Conservation (phyloP, 73 alveolate genomes). For the Tetrahymena malaccensis region DNA sequence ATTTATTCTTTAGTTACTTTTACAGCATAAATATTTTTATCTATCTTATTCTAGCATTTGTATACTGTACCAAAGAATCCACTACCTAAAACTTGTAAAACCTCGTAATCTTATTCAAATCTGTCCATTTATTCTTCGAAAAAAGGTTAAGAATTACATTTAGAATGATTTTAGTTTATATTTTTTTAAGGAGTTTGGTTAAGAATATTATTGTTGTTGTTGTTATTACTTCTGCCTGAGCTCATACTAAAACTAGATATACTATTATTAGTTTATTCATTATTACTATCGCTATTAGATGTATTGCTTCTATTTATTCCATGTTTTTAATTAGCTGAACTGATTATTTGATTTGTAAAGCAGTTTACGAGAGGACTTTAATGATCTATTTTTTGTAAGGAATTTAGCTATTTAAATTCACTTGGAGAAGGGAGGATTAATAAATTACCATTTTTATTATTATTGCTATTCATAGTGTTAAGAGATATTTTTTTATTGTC, state of each 20-base stretch:
- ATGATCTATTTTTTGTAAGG: background rate
- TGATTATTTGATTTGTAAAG: background rate
- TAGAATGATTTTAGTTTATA: background rate
- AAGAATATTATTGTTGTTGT: background rate
- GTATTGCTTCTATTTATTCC: background rate
- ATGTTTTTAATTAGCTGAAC: background rate
- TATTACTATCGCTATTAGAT: background rate
- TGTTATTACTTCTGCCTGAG: background rate
- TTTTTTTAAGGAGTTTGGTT: background rate
- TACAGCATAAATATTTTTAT: slow-evolving; percentile 64
- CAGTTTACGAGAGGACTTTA: background rate
- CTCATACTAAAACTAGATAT: background rate
- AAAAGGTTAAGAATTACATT: background rate
- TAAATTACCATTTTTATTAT: background rate
- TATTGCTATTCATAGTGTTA: background rate
- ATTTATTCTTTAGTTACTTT: slow-evolving; percentile 45
- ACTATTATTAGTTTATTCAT: background rate
- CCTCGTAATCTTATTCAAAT: slow-evolving; percentile 18
- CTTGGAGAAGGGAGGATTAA: background rate
- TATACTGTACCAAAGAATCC: slow-evolving; percentile 76
- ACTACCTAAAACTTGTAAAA: slow-evolving; percentile 47
- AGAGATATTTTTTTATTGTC: background rate
- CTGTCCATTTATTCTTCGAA: slow-evolving; percentile 1
- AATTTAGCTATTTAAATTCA: background rate
- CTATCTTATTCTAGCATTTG: slow-evolving; percentile 58